Conservation (phyloP, 495 filamentous ascomycete species). For the Tuber calosporum region DNA sequence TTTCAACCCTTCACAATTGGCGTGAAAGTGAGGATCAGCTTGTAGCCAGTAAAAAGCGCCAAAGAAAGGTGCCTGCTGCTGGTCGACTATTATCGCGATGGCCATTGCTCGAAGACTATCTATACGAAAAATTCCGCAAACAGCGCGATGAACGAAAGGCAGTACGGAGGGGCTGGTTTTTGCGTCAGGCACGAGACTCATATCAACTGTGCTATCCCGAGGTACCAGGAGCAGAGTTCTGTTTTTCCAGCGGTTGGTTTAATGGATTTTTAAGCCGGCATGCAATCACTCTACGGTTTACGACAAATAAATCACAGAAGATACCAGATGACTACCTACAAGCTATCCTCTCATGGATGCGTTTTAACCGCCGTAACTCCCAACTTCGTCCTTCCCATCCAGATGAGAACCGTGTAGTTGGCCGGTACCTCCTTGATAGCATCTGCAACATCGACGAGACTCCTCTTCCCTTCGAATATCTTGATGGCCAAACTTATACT, state of each 20-base stretch:
- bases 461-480: constrained; percentile 11
- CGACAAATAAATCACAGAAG: constrained; percentile 12
- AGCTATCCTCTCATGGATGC: not conserved
- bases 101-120: constrained; percentile 2
- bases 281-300: constrained; percentile 9
- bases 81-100: not conserved
- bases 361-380: too few relatives aligned
- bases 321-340: not conserved
- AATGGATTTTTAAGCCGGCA: constrained; percentile 5
- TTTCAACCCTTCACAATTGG: too few relatives aligned
- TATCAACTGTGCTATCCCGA: constrained; percentile 7
- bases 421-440: constrained; percentile 7
- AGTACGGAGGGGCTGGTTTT: constrained; percentile 2
- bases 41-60: too few relatives aligned
- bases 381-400: too few relatives aligned
- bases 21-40: too few relatives aligned
- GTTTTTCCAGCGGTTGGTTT: constrained; percentile 12
- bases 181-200: not conserved
- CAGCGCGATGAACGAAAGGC: not conserved
- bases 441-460: constrained; percentile 20
- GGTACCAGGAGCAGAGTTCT: not conserved
- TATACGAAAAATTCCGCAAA: constrained; percentile 6
- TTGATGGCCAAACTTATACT: constrained; percentile 15
- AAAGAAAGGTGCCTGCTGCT: too few relatives aligned
- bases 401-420: not conserved